Base-by-base conservation (phyloP, 805 yeast species). In the Danielozyma ontarioensis region DNA sequence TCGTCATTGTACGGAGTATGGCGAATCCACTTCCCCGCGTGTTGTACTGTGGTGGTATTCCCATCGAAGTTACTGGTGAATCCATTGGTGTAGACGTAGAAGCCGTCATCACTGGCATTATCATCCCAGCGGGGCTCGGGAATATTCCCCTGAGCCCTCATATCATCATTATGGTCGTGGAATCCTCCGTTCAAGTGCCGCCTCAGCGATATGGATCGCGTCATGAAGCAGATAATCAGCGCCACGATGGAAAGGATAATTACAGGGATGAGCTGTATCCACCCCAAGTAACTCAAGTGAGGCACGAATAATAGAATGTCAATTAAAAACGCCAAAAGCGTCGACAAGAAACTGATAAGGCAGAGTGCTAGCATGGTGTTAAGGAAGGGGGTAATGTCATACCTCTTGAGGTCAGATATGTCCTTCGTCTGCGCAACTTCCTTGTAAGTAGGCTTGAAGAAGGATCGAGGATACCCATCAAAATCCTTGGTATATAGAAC, bases 301-400 rank as follows among this genome's bases (percentile, higher is more conserved):
- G 89, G 84, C 2, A 80, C 71, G 48, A 90, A 90, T 32, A 90
- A 56, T 26, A 89, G 56, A 25, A 89, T 74, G 53, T 90, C 97
- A 3, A 86, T 86, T 38, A 89, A 61, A 43, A 90, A 84, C 5
- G 89, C 80, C 32, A 90, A 64, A 31, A 89, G 58, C 1, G 84
- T 64, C 27, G 83, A 64, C 36, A 89, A 51, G 46, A 88, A 86
- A 0, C 87, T 68, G 2, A 87, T 78, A 27, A 84, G 52, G 2
- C 87, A 70, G 57, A 83, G 65, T 2, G 80, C 45, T 24, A 83
- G 67, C 44, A 78, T 56, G 13, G 71, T 45, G 35, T 80, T 63
- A 30, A 83, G 59, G 36, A 65, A 73, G 49, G 21, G 16, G 8
- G 22, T 19, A 10, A 19, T 19, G 22, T 19, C 22, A 10, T 6